phyloP scores from a whole-genome alignment of 768 basidiomycete genomes.

The Trametopsis cervina region DNA sequence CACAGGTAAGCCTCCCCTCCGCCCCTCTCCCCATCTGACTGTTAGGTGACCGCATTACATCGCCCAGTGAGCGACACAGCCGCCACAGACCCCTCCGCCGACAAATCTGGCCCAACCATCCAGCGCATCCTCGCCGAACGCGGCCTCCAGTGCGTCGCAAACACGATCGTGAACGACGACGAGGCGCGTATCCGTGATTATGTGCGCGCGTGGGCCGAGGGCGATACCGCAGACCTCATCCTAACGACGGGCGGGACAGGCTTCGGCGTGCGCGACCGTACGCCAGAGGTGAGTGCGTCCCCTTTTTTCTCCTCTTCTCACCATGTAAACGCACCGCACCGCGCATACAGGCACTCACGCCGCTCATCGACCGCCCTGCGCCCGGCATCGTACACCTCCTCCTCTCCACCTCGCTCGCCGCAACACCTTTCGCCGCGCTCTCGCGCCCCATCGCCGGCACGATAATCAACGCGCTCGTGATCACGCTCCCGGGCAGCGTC shows the following conservation, averaged over 20 bases:
- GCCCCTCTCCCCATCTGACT: neutral
- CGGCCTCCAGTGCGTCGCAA: slow-evolving; percentile 30
- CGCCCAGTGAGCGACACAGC: slow-evolving; percentile 68
- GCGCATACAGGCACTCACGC: slow-evolving; percentile 44
- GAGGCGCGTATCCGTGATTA: slow-evolving; percentile 38
- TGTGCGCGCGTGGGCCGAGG: slow-evolving; percentile 40
- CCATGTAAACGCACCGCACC: neutral
- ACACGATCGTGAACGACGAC: slow-evolving; percentile 60
- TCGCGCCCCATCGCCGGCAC: slow-evolving; percentile 81
- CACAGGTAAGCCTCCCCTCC: slow-evolving; percentile 17
- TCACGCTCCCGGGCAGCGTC: slow-evolving; percentile 80
- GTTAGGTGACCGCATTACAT: neutral
- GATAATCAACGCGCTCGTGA: slow-evolving; percentile 54
- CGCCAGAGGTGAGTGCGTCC: slow-evolving; percentile 70
- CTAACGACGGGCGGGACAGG: slow-evolving; percentile 87
- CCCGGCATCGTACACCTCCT: slow-evolving; percentile 74
- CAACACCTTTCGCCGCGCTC: slow-evolving; percentile 76
- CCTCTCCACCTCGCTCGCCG: slow-evolving; percentile 56
- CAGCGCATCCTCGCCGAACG: slow-evolving; percentile 36
- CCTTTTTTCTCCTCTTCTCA: neutral
- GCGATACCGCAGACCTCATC: slow-evolving; percentile 57
- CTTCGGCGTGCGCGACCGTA: slow-evolving; percentile 72
- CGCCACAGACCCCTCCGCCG: slow-evolving; percentile 37
- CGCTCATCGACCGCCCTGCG: slow-evolving; percentile 59
- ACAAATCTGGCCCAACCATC: slow-evolving; percentile 64